phyloP scores from a whole-genome alignment of 495 filamentous ascomycete species.

The Copromyces sp. region DNA sequence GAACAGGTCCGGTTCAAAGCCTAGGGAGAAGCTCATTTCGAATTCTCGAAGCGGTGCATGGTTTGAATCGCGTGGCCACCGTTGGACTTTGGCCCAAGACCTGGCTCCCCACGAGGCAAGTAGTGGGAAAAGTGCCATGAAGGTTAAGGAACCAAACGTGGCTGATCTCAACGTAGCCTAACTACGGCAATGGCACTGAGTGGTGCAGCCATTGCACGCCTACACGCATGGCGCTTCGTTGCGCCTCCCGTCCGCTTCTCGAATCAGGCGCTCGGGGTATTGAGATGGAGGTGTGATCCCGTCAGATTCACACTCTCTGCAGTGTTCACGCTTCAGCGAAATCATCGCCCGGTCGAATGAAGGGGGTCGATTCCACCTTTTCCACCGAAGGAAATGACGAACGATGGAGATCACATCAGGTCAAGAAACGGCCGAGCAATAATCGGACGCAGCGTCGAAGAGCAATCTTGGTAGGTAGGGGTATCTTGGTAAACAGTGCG shows the following conservation, averaged over 20 bases:
- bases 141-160: not conserved
- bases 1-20: not conserved
- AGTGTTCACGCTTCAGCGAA: not conserved
- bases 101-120: not conserved
- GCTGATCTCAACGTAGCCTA: constrained; percentile 3
- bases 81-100: not conserved
- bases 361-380: not conserved
- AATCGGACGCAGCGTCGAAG: not conserved
- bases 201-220: constrained; percentile 5
- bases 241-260: constrained; percentile 17
- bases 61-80: not conserved
- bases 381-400: not conserved
- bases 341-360: not conserved
- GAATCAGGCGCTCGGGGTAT: constrained; percentile 1
- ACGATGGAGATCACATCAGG: not conserved
- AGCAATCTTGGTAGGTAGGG: not conserved
- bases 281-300: not conserved
- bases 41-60: not conserved
- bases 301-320: not conserved
- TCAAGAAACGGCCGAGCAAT: not conserved
- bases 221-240: constrained; percentile 9
- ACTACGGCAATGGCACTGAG: constrained; percentile 10
- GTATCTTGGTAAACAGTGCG: not conserved
- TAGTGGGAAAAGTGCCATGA: not conserved
- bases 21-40: not conserved